phyloP scores from a whole-genome alignment of 805 yeast genomes.

The Saccharomyces eubayanus region DNA sequence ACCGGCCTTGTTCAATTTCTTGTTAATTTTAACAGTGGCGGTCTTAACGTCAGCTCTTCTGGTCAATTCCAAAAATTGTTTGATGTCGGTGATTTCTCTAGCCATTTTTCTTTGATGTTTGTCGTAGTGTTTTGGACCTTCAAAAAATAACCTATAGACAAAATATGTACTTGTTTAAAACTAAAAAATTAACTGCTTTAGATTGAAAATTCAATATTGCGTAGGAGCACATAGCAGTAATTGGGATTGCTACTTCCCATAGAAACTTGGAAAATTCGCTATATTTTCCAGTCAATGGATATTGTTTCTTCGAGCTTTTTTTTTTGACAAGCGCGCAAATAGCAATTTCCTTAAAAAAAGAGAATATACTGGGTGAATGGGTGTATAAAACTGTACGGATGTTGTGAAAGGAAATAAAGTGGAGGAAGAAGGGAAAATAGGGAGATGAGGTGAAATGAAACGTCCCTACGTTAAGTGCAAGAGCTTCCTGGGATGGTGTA shows the following conservation, averaged over 20 bases:
- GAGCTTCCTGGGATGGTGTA: not conserved
- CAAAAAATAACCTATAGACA: not conserved
- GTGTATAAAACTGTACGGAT: not conserved
- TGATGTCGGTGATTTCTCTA: constrained; percentile 87
- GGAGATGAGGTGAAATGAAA: no score
- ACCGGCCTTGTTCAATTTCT: constrained; percentile 71
- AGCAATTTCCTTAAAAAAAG: not conserved
- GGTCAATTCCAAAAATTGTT: constrained; percentile 93
- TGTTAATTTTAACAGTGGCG: constrained; percentile 92
- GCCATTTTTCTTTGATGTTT: constrained; percentile 26
- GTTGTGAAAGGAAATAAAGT: not conserved
- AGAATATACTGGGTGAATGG: not conserved
- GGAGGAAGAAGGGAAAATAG: no score
- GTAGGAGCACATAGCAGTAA: not conserved
- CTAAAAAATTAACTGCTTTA: not conserved
- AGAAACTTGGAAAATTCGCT: not conserved
- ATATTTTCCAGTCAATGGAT: not conserved
- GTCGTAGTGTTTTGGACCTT: not conserved
- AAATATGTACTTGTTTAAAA: not conserved
- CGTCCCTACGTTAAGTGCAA: not conserved
- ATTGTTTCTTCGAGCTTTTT: not conserved
- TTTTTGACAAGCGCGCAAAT: not conserved
- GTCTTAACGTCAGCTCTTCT: constrained; percentile 91
- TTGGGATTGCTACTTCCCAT: not conserved
- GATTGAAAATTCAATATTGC: not conserved